Evolutionary conservation across 163 green algal species (phyloP), one percentile per base, ranked within the genome.

Genomic region (Prototheca cutis): DNA sequence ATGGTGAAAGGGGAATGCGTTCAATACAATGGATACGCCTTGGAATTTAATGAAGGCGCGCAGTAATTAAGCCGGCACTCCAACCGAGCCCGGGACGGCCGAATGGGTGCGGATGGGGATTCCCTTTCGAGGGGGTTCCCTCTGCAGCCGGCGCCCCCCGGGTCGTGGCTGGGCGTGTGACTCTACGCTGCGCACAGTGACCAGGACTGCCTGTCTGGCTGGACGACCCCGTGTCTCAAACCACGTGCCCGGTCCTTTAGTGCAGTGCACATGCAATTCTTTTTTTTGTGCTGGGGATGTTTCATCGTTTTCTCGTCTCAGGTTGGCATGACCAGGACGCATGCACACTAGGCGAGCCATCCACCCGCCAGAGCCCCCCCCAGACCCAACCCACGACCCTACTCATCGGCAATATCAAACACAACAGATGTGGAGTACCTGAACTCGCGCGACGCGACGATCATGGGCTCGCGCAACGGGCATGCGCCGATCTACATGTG

Each of bases 401-500:
- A n/a, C n/a, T n/a, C n/a, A n/a, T n/a, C n/a, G n/a, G n/a, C n/a
- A n/a, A n/a, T n/a, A n/a, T n/a, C n/a, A n/a, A n/a, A n/a, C n/a
- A n/a, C n/a, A n/a, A n/a, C 40, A 53, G 79, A 92, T 34, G 80
- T 93, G 42, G 86, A 94, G 69, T 94, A 94, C 75, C 76, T 94
- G 7, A 94, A 94, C 70, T 80, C 59, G 33, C 72, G 88, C 6
- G 90, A 96, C 57, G 90, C 90, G 18, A 97, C 90, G 56, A 97
- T 97, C 70, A 97, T 97, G 90, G 90, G 90, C 55, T 88, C 69
- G 25, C 78, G 90, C 56, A 97, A 97, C 64, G 90, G 90, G 25
- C 90, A 98, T 73, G 90, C 90, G 13, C 84, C 90, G 18, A 86
- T 98, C 59, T 98, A 95, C 77, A 79, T 98, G 63, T 98, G 90